Percentiles rank a stretch among this genome's conserved stretches.
phyloP scores from a whole-genome alignment of 192 early-diverging fungal genomes.

The Rhizoclosmatium globosum region DNA sequence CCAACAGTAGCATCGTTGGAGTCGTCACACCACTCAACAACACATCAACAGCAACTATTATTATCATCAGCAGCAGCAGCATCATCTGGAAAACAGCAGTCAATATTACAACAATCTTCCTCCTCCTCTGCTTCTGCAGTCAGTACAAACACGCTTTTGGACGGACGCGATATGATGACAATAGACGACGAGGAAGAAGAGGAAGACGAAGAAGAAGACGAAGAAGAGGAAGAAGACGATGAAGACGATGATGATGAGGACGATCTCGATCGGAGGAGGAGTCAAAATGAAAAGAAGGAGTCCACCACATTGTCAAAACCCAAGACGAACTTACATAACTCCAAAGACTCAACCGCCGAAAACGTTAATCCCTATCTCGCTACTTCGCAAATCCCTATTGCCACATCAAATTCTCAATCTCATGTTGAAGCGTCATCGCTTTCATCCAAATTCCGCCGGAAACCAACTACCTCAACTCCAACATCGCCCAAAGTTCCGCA shows the following conservation, averaged over 20 bases:
- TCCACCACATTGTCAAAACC: too few relatives aligned
- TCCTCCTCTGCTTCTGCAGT: background rate
- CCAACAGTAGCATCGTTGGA: background rate
- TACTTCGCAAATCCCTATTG: too few relatives aligned
- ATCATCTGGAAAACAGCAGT: background rate
- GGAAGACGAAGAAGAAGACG: constrained; percentile 1
- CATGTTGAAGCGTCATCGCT: too few relatives aligned
- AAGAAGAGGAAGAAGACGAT: background rate
- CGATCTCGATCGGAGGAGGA: background rate
- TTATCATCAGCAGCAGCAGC: background rate
- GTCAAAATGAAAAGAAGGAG: too few relatives aligned
- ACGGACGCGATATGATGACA: background rate
- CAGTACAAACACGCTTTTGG: background rate
- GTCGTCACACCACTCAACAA: background rate
- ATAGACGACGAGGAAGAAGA: background rate
- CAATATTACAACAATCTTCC: background rate
- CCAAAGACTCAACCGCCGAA: too few relatives aligned
- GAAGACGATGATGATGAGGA: background rate
- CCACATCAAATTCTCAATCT: too few relatives aligned
- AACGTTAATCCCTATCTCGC: too few relatives aligned
- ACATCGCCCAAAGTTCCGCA: too few relatives aligned
- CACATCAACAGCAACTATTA: background rate
- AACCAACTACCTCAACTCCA: too few relatives aligned
- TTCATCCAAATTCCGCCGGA: too few relatives aligned
- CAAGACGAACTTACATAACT: too few relatives aligned